Conservation (phyloP, 345 rosid genomes). For the Geranium rotundifolium region DNA sequence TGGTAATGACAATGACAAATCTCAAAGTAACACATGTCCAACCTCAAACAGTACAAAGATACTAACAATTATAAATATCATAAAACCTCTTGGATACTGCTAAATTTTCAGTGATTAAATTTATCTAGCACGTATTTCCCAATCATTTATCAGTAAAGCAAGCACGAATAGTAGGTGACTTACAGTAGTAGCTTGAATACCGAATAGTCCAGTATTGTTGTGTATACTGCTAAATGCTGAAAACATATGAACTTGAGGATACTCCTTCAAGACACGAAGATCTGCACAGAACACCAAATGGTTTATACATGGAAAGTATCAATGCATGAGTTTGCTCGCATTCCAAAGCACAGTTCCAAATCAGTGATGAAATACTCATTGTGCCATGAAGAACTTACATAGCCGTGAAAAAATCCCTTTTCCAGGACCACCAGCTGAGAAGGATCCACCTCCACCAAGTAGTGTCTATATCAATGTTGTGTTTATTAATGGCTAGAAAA, state of each 20-base stretch:
- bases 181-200: constrained; percentile 71
- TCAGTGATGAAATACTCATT: neutral
- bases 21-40: too few relatives aligned
- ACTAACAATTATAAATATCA: too few relatives aligned
- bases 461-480: constrained; percentile 48
- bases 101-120: neutral
- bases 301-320: neutral
- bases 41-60: too few relatives aligned
- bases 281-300: constrained; percentile 29
- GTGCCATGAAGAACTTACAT: constrained; percentile 39
- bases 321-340: neutral
- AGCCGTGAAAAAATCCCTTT: constrained; percentile 93
- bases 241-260: constrained; percentile 63
- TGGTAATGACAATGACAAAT: too few relatives aligned
- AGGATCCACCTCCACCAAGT: constrained; percentile 97
- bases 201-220: constrained; percentile 64
- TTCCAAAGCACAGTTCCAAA: neutral
- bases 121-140: neutral
- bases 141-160: neutral
- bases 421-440: constrained; percentile 97
- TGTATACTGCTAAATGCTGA: constrained; percentile 78
- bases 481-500: constrained; percentile 3
- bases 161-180: constrained; percentile 14
- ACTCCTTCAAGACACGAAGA: constrained; percentile 58
- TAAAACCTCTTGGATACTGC: neutral